Percentiles rank a stretch among this genome's conserved stretches.
Conservation (phyloP, 495 filamentous ascomycete species). For the Podospora australis region DNA sequence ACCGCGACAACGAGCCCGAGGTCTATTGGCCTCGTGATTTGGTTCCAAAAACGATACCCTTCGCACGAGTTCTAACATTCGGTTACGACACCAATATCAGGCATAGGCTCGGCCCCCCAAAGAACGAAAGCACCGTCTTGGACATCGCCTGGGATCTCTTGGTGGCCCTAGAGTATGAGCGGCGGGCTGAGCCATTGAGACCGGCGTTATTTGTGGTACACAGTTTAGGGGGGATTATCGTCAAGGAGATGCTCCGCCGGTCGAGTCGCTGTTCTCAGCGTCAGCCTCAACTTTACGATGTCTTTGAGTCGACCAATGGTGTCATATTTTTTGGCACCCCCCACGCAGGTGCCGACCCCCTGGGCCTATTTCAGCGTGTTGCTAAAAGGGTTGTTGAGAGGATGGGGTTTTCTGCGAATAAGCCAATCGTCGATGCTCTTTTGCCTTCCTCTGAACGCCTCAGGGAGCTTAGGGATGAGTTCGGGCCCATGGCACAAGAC, state of each 20-base stretch:
- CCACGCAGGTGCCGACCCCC: constrained; percentile 32
- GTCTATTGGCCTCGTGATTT: constrained; percentile 44
- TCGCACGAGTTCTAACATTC: constrained; percentile 43
- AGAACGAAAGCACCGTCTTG: constrained; percentile 27
- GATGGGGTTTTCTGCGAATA: constrained; percentile 21
- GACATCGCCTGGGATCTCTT: constrained; percentile 34
- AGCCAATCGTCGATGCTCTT: constrained; percentile 21
- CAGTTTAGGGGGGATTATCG: constrained; percentile 48
- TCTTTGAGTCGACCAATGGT: constrained; percentile 31
- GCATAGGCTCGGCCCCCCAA: constrained; percentile 18
- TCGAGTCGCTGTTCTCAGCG: constrained; percentile 11
- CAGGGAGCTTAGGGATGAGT: constrained; percentile 26
- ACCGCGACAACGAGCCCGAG: not conserved
- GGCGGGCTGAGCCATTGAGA: constrained; percentile 18
- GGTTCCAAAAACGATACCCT: constrained; percentile 37
- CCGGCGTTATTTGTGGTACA: constrained; percentile 45
- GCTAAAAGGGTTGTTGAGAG: constrained; percentile 15
- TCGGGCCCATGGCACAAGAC: constrained; percentile 19
- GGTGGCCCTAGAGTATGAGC: constrained; percentile 25
- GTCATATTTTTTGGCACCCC: constrained; percentile 41
- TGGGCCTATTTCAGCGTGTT: constrained; percentile 9
- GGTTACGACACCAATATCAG: constrained; percentile 42
- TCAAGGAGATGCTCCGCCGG: constrained; percentile 36
- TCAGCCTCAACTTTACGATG: constrained; percentile 16
- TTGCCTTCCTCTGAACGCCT: constrained; percentile 28